phyloP scores from a whole-genome alignment of 1,139 yeast species.

The Suhomyces wounanorum region DNA sequence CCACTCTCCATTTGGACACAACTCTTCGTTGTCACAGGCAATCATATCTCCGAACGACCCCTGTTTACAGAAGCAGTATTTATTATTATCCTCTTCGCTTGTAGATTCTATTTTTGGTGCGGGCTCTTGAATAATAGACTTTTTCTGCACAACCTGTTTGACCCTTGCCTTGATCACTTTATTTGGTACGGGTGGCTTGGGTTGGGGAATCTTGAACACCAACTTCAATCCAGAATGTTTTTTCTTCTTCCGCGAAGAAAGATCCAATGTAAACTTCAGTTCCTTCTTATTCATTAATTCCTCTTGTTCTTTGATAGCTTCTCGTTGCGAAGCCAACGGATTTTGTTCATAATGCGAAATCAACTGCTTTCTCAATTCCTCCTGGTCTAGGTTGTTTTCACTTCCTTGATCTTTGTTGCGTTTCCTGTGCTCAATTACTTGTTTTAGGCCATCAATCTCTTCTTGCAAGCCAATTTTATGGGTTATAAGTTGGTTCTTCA shows the following conservation, averaged over 20 bases:
- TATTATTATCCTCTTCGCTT: constrained; percentile 23
- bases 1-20: constrained; percentile 53
- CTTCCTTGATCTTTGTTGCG: constrained; percentile 14
- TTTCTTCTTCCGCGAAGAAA: constrained; percentile 1
- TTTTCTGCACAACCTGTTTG: neutral
- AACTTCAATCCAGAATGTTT: constrained; percentile 12
- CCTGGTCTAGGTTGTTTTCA: constrained; percentile 16
- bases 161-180: constrained; percentile 1
- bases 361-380: constrained; percentile 34
- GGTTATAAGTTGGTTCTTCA: constrained; percentile 36
- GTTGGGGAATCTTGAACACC: constrained; percentile 12
- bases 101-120: neutral
- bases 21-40: constrained; percentile 44
- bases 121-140: neutral
- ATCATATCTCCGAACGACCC: constrained; percentile 51
- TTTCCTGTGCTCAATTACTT: constrained; percentile 17
- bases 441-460: constrained; percentile 34
- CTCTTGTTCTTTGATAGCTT: constrained; percentile 39
- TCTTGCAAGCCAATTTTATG: constrained; percentile 33
- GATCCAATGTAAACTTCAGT: neutral
- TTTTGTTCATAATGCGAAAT: constrained; percentile 36
- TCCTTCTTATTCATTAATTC: constrained; percentile 7
- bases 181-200: neutral
- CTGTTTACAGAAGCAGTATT: constrained; percentile 48
- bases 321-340: constrained; percentile 43